phyloP scores from a whole-genome alignment of 1,284 basidiomycete genomes.

The Rugosomyces carneus region DNA sequence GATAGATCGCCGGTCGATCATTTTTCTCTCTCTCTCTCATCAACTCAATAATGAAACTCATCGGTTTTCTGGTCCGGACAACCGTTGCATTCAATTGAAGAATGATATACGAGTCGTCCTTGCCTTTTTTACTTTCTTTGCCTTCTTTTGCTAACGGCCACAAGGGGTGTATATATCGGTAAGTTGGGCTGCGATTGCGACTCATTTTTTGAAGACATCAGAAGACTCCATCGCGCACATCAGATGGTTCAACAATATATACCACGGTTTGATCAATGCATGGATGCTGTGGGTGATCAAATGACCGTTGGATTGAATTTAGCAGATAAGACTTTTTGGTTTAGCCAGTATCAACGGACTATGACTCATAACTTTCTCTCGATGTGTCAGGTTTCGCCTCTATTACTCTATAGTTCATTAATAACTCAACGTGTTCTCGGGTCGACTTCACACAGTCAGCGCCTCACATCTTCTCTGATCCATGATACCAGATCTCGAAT shows the following conservation, averaged over 20 bases:
- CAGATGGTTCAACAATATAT: too few species aligned
- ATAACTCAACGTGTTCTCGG: not conserved
- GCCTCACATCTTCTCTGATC: not conserved
- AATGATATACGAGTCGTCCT: too few species aligned
- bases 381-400: too few species aligned
- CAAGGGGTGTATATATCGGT: too few species aligned
- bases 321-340: not conserved
- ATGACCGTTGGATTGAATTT: not conserved
- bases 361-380: too few species aligned
- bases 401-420: too few species aligned
- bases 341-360: too few species aligned
- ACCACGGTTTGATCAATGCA: not conserved
- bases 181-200: too few species aligned
- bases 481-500: not conserved
- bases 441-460: not conserved
- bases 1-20: not conserved
- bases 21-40: too few species aligned
- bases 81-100: not conserved
- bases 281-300: not conserved
- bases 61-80: not conserved
- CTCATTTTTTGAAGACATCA: too few species aligned
- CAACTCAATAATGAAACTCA: not conserved
- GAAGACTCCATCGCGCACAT: not conserved
- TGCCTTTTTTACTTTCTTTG: too few species aligned
- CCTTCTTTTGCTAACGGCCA: too few species aligned